Percentiles rank a stretch among this genome's conserved stretches.
Conservation (phyloP, 1,284 basidiomycete species). For the Takashimella koratensis region DNA sequence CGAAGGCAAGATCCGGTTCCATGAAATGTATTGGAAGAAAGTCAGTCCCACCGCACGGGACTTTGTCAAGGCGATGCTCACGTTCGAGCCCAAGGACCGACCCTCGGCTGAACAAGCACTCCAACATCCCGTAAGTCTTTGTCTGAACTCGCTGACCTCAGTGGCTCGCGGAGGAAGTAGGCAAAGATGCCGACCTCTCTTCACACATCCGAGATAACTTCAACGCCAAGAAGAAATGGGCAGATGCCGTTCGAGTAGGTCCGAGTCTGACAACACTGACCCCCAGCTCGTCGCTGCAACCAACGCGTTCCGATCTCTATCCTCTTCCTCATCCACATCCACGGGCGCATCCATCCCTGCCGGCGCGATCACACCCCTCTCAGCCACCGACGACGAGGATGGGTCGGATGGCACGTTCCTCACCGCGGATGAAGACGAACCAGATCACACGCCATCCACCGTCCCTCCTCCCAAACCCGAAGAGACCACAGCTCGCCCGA, state of each 20-base stretch:
- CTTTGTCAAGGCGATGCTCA: constrained; percentile 73
- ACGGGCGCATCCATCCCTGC: not conserved
- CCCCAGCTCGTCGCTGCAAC: not conserved
- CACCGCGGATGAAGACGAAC: constrained; percentile 7
- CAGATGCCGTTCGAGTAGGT: constrained; percentile 29
- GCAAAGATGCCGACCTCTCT: constrained; percentile 66
- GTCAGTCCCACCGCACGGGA: constrained; percentile 56
- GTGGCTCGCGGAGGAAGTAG: constrained; percentile 30
- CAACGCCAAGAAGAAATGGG: constrained; percentile 36
- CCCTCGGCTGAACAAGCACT: constrained; percentile 72
- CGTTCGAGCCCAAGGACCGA: constrained; percentile 67
- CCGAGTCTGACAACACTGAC: not conserved
- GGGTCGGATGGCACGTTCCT: constrained; percentile 4
- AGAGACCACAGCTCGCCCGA: not conserved
- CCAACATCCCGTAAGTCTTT: constrained; percentile 55
- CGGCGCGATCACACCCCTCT: not conserved
- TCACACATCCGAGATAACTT: constrained; percentile 66
- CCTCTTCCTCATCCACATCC: constrained; percentile 5
- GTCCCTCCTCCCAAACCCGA: not conserved
- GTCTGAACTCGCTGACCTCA: constrained; percentile 10
- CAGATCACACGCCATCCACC: not conserved
- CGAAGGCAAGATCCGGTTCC: constrained; percentile 79
- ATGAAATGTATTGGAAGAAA: constrained; percentile 91
- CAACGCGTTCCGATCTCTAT: constrained; percentile 6
- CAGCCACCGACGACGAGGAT: not conserved